Percentiles rank a stretch among this genome's conserved stretches.
These are phyloP conservation scores for Umbelopsis isabellina DNA, from an alignment of 192 early-diverging fungal genomes.

Conservation along the genomic window DNA sequence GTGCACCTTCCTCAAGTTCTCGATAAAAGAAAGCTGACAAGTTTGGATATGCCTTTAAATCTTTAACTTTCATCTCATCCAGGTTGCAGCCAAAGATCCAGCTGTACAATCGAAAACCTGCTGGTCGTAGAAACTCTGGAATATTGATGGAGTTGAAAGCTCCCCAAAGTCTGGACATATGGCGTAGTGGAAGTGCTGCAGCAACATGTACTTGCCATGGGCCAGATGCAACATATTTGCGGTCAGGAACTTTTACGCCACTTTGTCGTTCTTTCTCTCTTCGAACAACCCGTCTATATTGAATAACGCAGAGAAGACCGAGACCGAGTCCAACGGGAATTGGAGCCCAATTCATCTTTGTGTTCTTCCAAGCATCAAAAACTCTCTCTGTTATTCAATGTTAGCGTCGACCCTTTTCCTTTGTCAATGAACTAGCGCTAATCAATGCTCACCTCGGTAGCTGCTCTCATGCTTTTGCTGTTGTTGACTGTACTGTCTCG, in stretches of 20 bases:
- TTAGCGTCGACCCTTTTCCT: background rate
- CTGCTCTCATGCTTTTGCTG: background rate
- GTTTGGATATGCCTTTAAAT: conserved; percentile 81
- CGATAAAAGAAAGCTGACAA: conserved; percentile 94
- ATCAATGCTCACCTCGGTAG: background rate
- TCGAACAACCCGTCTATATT: conserved; percentile 58
- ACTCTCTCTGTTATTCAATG: too few relatives aligned
- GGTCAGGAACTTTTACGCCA: conserved; percentile 31
- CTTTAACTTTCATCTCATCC: conserved; percentile 89
- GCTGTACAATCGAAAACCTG: conserved; percentile 80
- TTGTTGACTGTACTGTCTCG: conserved; percentile 5
- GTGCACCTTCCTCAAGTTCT: conserved; percentile 73
- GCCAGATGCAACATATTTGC: conserved; percentile 65
- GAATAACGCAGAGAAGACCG: conserved; percentile 51
- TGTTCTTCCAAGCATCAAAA: conserved; percentile 48
- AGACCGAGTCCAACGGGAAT: conserved; percentile 80
- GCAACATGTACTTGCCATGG: conserved; percentile 93
- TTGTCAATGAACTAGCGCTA: background rate
- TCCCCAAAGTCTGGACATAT: conserved; percentile 91
- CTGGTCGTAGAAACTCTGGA: conserved; percentile 72
- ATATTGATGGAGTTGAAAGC: conserved; percentile 85
- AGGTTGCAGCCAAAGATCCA: conserved; percentile 90
- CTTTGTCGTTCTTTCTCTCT: conserved; percentile 42
- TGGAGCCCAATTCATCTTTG: conserved; percentile 65
- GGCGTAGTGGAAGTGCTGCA: conserved; percentile 84